Percentiles rank a stretch among this genome's conserved stretches.
Evolutionary conservation across 495 filamentous ascomycete species (phyloP).

Genomic region (Lichenothelia convexa): DNA sequence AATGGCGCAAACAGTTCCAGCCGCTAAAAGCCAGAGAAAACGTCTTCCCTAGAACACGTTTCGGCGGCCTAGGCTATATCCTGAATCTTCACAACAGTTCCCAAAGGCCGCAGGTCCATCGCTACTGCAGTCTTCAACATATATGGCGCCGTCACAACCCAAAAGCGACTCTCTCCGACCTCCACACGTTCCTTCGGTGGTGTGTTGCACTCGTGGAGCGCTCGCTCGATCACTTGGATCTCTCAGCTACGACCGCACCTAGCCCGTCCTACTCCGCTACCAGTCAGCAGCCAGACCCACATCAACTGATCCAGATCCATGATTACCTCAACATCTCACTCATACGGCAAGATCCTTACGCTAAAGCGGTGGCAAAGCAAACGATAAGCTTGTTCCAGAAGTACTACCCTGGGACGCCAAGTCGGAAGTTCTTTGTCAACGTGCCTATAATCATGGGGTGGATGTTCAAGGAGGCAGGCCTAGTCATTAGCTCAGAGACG

Average conservation of each 20-base stretch:
- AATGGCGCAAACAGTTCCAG: conserved; percentile 55
- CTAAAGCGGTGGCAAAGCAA: conserved; percentile 54
- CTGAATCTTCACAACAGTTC: conserved; percentile 29
- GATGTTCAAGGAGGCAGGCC: conserved; percentile 62
- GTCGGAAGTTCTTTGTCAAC: conserved; percentile 86
- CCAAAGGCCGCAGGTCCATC: conserved; percentile 55
- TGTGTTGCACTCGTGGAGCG: conserved; percentile 75
- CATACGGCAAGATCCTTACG: conserved; percentile 48
- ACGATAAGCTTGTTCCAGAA: conserved; percentile 59
- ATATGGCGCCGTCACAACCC: no score
- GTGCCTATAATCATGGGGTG: conserved; percentile 77
- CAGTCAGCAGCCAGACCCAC: conserved; percentile 46
- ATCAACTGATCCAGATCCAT: conserved; percentile 78
- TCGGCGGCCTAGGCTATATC: conserved; percentile 37
- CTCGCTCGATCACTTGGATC: conserved; percentile 47
- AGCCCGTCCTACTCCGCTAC: conserved; percentile 63
- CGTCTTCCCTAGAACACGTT: conserved; percentile 32
- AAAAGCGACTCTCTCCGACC: conserved; percentile 54
- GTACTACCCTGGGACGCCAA: conserved; percentile 73
- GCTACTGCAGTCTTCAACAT: conserved; percentile 68
- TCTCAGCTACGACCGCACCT: conserved; percentile 43
- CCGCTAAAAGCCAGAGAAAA: conserved; percentile 28
- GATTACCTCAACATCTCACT: conserved; percentile 75
- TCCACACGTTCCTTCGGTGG: conserved; percentile 49
- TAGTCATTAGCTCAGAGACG: conserved; percentile 60